Evolutionary conservation across 768 basidiomycete genomes (phyloP).

Genomic region (Rhodosporidiobolus sp.): DNA sequence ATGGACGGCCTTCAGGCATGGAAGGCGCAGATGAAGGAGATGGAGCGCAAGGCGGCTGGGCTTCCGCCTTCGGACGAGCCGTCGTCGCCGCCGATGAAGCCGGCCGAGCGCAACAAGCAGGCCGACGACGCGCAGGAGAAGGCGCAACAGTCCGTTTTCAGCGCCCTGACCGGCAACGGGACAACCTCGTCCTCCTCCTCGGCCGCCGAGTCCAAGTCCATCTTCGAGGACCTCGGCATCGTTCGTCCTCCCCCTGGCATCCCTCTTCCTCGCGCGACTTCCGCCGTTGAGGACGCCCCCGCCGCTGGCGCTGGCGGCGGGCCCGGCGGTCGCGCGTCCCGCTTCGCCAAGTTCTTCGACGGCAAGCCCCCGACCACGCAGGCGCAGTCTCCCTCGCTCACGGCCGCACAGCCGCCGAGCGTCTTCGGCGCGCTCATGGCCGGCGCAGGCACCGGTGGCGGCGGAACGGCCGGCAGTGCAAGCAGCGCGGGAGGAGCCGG

Average conservation of each 20-base stretch:
- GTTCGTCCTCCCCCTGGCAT: constrained; percentile 20
- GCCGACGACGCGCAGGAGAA: neutral
- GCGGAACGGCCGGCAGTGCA: neutral
- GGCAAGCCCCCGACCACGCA: constrained; percentile 24
- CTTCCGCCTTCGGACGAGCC: too few species aligned
- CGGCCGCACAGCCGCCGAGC: constrained; percentile 15
- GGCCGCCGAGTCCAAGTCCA: constrained; percentile 17
- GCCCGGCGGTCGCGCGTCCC: constrained; percentile 16
- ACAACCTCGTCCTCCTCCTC: neutral
- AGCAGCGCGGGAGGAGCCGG: neutral
- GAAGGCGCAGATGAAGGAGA: constrained; percentile 40
- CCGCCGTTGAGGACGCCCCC: neutral
- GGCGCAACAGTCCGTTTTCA: constrained; percentile 15
- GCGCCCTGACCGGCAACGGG: constrained; percentile 4
- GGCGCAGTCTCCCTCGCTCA: neutral
- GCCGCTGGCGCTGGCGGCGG: neutral
- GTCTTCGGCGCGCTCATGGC: constrained; percentile 30
- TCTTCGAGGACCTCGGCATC: constrained; percentile 36
- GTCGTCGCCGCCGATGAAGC: too few species aligned
- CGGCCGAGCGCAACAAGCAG: neutral
- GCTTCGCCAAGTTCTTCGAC: constrained; percentile 41
- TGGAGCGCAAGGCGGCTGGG: constrained; percentile 12
- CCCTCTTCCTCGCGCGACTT: neutral
- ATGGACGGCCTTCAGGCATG: constrained; percentile 38
- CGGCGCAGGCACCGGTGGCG: neutral